Evolutionary conservation across 768 basidiomycete genomes (phyloP).

Genomic region (Termitomyces sp.): DNA sequence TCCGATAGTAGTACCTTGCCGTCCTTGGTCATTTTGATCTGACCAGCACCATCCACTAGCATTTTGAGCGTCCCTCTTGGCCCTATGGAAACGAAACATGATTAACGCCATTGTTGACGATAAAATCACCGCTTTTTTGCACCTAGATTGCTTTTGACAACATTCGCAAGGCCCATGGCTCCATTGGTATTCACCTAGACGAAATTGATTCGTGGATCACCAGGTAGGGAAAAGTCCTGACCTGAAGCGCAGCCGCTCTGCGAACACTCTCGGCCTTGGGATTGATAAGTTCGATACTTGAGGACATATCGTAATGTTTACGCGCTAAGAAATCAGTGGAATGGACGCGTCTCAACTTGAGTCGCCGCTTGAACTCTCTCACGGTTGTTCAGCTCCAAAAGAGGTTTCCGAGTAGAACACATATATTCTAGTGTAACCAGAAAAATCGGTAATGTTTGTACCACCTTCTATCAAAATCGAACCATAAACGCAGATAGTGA

Average conservation of each 20-base stretch:
- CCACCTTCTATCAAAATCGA: too few species aligned
- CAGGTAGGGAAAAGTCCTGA: slow-evolving; percentile 20
- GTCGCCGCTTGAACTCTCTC: slow-evolving; percentile 19
- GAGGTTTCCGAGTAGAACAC: background rate
- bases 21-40: slow-evolving; percentile 99
- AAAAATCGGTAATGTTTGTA: too few species aligned
- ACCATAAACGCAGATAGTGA: too few species aligned
- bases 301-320: slow-evolving; percentile 40
- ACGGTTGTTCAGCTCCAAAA: background rate
- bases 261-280: slow-evolving; percentile 93
- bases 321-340: slow-evolving; percentile 18
- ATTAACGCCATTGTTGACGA: background rate
- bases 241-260: slow-evolving; percentile 88
- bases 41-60: slow-evolving; percentile 97
- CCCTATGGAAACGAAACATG: slow-evolving; percentile 39
- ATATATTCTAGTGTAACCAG: too few species aligned
- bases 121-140: slow-evolving; percentile 16
- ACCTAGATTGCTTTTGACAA: slow-evolving; percentile 98
- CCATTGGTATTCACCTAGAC: slow-evolving; percentile 84
- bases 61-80: slow-evolving; percentile 98
- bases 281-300: slow-evolving; percentile 92
- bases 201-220: slow-evolving; percentile 9
- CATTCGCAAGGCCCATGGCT: slow-evolving; percentile 94
- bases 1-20: slow-evolving; percentile 97
- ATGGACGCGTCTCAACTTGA: slow-evolving; percentile 18